A percentile compares a stretch with the other conserved stretches of the same genome.
Conservation (phyloP, 225 moss, liverwort and hornwort genomes). For the Pseudisothecium myosuroides region DNA sequence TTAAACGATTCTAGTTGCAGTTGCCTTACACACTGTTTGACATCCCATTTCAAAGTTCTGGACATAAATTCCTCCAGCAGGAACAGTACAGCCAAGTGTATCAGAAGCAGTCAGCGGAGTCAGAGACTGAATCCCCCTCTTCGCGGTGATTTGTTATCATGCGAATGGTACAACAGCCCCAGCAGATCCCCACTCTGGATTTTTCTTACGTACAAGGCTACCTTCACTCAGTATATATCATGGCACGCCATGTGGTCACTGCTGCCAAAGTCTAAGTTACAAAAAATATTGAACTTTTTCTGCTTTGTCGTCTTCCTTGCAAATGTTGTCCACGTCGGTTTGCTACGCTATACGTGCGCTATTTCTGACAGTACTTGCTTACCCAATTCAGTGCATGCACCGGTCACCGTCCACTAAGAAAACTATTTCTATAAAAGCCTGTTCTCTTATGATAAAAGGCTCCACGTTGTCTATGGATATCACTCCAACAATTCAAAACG, state of each 20-base stretch:
- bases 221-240: not conserved
- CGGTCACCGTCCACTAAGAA: not conserved
- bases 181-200: not conserved
- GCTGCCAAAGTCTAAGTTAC: not conserved
- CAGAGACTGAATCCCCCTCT: not conserved
- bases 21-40: not conserved
- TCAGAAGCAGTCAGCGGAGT: not conserved
- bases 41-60: not conserved
- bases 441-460: not conserved
- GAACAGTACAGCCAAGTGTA: not conserved
- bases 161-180: not conserved
- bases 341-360: not conserved
- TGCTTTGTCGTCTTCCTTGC: not conserved
- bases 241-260: not conserved
- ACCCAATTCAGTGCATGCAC: not conserved
- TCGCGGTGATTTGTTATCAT: not conserved
- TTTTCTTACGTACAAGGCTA: not conserved
- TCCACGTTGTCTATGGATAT: not conserved
- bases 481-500: not conserved
- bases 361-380: not conserved
- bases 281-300: not conserved
- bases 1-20: not conserved
- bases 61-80: not conserved
- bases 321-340: not conserved
- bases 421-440: not conserved